A percentile compares a stretch with the other conserved stretches of the same genome.
Conservation (phyloP, 2,329 filamentous ascomycete species). For the Botrytis cinerea region DNA sequence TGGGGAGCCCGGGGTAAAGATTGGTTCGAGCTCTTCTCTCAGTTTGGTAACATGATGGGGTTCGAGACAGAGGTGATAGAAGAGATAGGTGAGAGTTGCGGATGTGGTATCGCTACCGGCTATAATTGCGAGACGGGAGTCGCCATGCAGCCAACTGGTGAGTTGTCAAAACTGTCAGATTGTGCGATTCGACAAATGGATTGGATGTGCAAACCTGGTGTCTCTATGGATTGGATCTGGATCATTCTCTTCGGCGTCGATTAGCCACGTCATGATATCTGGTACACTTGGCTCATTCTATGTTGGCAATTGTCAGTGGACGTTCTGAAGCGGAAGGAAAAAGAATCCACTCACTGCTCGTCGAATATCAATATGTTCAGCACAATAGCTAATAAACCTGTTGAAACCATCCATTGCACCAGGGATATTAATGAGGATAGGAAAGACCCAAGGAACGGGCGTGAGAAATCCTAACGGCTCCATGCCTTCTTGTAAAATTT, state of each 20-base stretch:
- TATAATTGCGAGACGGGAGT: constrained; percentile 41
- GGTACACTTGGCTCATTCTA: constrained; percentile 23
- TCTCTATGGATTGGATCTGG: constrained; percentile 11
- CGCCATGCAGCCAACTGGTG: constrained; percentile 28
- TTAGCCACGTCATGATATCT: constrained; percentile 31
- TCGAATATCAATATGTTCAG: constrained; percentile 26
- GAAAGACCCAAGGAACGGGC: constrained; percentile 34
- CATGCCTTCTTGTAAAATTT: constrained; percentile 27
- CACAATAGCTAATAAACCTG: constrained; percentile 26
- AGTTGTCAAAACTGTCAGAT: constrained; percentile 14
- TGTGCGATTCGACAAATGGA: neutral
- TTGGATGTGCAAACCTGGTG: neutral
- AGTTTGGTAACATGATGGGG: constrained; percentile 26
- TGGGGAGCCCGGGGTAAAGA: constrained; percentile 23
- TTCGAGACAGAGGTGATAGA: constrained; percentile 41
- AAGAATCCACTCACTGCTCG: constrained; percentile 22
- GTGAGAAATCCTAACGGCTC: constrained; percentile 27
- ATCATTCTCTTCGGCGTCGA: constrained; percentile 26
- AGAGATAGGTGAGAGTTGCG: constrained; percentile 44
- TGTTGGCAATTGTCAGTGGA: neutral
- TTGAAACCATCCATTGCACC: constrained; percentile 20
- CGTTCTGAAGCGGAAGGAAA: neutral
- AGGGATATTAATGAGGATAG: constrained; percentile 30
- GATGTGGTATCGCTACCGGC: constrained; percentile 49
- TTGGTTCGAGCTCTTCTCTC: constrained; percentile 28